phyloP scores from a whole-genome alignment of 2,329 filamentous ascomycete genomes.

The Lojkania enalia region DNA sequence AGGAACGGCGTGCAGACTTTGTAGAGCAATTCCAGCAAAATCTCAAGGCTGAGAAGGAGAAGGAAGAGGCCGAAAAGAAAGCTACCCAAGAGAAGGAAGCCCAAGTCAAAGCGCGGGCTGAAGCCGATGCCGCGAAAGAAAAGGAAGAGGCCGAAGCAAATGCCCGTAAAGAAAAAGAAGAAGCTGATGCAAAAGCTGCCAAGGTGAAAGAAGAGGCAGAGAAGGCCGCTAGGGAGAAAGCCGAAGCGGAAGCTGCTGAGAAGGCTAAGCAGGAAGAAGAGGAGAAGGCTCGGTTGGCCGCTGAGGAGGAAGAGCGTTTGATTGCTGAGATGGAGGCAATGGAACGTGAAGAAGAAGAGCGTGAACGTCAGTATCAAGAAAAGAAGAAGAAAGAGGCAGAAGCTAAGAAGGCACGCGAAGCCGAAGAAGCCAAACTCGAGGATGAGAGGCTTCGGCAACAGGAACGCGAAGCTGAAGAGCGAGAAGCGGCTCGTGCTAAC shows the following conservation, averaged over 20 bases:
- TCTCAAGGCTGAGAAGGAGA: constrained; percentile 50
- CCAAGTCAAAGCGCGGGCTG: constrained; percentile 47
- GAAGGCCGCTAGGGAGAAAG: constrained; percentile 27
- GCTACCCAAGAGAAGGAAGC: constrained; percentile 49
- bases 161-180: constrained; percentile 34
- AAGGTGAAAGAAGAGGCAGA: constrained; percentile 33
- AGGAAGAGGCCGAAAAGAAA: constrained; percentile 63
- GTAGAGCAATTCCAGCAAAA: constrained; percentile 70
- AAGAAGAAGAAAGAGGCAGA: constrained; percentile 66
- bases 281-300: constrained; percentile 42
- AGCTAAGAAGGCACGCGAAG: constrained; percentile 61
- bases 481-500: constrained; percentile 49
- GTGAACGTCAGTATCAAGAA: constrained; percentile 72
- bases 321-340: constrained; percentile 63
- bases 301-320: constrained; percentile 59
- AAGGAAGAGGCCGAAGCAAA: constrained; percentile 48
- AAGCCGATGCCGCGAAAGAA: constrained; percentile 46
- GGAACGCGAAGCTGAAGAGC: constrained; percentile 54
- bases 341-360: constrained; percentile 59
- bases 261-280: constrained; percentile 25
- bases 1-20: constrained; percentile 67
- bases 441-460: constrained; percentile 57
- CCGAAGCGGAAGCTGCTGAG: constrained; percentile 18
- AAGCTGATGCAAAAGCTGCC: constrained; percentile 31
- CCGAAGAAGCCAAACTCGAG: constrained; percentile 48